A percentile compares a stretch with the other conserved stretches of the same genome.
phyloP scores from a whole-genome alignment of 257 asterid genomes.

The Haberlea rhodopensis region DNA sequence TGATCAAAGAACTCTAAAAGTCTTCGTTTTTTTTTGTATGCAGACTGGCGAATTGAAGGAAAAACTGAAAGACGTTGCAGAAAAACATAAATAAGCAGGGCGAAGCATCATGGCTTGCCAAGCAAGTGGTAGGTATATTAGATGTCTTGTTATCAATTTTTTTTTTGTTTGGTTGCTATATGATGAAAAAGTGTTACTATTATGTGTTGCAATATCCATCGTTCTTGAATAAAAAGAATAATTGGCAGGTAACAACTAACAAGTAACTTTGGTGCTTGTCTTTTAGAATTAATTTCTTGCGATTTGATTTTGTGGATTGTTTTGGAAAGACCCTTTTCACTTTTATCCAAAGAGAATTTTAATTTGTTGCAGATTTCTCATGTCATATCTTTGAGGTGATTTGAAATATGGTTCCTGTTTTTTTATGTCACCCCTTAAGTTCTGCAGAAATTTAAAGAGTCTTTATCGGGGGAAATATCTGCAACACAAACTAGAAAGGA shows the following conservation, averaged over 20 bases:
- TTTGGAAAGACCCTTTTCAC: too few species aligned
- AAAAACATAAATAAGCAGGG: slow-evolving; percentile 36
- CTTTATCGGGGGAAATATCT: too few species aligned
- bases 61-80: slow-evolving; percentile 47
- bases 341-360: neutral
- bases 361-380: neutral
- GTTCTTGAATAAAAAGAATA: neutral
- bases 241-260: neutral
- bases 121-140: neutral
- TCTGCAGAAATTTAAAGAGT: too few species aligned
- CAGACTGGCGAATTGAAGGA: slow-evolving; percentile 81
- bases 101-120: slow-evolving; percentile 4
- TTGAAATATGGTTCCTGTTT: neutral
- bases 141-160: neutral
- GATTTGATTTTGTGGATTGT: neutral
- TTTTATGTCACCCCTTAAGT: neutral
- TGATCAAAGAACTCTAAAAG: slow-evolving; percentile 19
- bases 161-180: neutral
- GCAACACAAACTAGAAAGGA: too few species aligned
- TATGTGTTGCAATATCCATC: neutral
- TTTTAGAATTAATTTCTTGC: neutral
- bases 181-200: neutral
- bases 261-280: neutral
- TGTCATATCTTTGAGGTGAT: neutral
- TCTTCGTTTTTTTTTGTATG: slow-evolving; percentile 19